phyloP scores from a whole-genome alignment of 805 yeast genomes.

The Monosporozyma servazzii region DNA sequence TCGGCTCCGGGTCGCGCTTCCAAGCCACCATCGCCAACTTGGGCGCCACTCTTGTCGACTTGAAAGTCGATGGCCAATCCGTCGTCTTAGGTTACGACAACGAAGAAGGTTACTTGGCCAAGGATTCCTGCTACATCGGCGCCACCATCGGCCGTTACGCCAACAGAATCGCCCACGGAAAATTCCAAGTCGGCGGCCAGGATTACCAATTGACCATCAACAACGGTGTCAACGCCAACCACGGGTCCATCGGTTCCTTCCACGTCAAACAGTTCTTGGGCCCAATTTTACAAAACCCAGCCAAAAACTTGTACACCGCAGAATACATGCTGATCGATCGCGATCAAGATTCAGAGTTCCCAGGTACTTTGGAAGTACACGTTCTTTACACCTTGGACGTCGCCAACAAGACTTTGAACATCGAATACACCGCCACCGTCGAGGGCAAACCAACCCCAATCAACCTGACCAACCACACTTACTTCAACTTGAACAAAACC shows the following conservation, averaged over 20 bases:
- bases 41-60: conserved; percentile 43
- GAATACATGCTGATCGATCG: conserved; percentile 36
- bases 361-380: conserved; percentile 42
- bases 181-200: conserved; percentile 34
- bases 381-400: conserved; percentile 39
- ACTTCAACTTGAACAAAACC: conserved; percentile 41
- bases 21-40: conserved; percentile 38
- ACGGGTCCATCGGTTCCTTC: conserved; percentile 47
- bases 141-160: conserved; percentile 61
- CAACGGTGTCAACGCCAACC: conserved; percentile 38
- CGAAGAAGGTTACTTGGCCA: conserved; percentile 24
- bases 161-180: conserved; percentile 44
- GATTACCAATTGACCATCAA: conserved; percentile 36
- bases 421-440: conserved; percentile 36
- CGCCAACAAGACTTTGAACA: conserved; percentile 30
- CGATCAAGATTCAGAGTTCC: conserved; percentile 49
- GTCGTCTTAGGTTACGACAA: conserved; percentile 35
- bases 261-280: conserved; percentile 44
- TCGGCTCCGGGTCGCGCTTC: conserved; percentile 27
- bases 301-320: conserved; percentile 25
- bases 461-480: conserved; percentile 54
- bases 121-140: conserved; percentile 46
- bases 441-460: conserved; percentile 39
- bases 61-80: conserved; percentile 32
- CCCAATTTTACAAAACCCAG: conserved; percentile 36